phyloP scores from a whole-genome alignment of 163 green algal species.

The Scenedesmus sp. region DNA sequence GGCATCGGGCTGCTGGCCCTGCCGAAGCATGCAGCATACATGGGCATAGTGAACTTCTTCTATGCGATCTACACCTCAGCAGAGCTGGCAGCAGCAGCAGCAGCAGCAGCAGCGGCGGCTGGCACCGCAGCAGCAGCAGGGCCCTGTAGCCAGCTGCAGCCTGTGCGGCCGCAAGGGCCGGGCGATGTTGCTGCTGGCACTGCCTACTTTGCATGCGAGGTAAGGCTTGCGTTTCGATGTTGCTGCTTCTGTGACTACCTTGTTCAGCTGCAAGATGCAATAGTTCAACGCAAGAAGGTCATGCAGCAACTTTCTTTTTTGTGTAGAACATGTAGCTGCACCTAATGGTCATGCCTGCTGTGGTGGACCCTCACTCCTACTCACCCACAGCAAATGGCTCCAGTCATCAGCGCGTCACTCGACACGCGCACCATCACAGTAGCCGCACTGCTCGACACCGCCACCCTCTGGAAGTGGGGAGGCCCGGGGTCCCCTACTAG shows the following conservation, averaged over 20 bases:
- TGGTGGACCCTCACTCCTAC: background rate
- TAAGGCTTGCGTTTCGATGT: background rate
- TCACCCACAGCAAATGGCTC: background rate
- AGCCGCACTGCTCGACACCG: slow-evolving; percentile 37
- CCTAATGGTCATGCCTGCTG: background rate
- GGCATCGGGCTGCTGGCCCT: slow-evolving; percentile 32
- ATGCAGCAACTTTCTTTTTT: no score
- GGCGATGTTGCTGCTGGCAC: background rate
- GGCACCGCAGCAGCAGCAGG: background rate
- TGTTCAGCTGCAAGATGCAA: no score
- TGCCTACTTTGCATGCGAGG: slow-evolving; percentile 47
- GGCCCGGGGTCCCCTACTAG: background rate
- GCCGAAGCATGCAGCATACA: slow-evolving; percentile 41
- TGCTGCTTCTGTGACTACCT: background rate
- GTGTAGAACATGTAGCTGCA: background rate
- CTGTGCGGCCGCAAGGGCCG: slow-evolving; percentile 26
- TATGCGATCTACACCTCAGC: slow-evolving; percentile 40
- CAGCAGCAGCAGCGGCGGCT: background rate
- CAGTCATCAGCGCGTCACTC: background rate
- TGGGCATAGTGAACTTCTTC: slow-evolving; percentile 23
- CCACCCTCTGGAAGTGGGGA: slow-evolving; percentile 36
- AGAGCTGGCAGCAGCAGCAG: background rate
- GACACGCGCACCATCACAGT: slow-evolving; percentile 4
- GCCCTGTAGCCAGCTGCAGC: slow-evolving; percentile 8
- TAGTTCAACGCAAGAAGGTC: no score